Evolutionary conservation across 1,284 basidiomycete genomes (phyloP), one percentile per base, ranked within the genome.

Genomic region (Entoloma clypeatum): DNA sequence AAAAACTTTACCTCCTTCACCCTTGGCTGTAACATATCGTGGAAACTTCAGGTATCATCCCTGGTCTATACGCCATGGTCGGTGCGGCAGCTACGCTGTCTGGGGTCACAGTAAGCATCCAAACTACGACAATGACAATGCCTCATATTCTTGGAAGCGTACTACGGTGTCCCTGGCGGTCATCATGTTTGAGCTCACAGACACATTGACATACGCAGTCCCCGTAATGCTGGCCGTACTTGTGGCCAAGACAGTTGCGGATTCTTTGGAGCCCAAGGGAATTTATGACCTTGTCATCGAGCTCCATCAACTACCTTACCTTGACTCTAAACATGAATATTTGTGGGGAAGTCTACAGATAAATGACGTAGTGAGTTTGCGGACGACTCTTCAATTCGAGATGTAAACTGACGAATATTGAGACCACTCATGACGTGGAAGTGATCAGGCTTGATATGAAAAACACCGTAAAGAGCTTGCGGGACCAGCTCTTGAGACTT

Each of bases 221-320:
- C 95, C 95, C 1, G 83, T 97, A 50, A 97, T 97, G 89, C 62
- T 98, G 31, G 71, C 83, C 5, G 79, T 98, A 4, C 74, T 98
- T 21, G 85, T 94, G 5, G 93, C 94, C 19, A 97, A 97, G 71
- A 94, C 93, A 0, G 81, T 91, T 3, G 91, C 89, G 10, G 93
- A 97, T 61, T 86, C 86, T 5, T 66, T 99, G 52, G 91, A 97
- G 61, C 89, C 89, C 14, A 95, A 94, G 61, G 91, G 92, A 8
- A 94, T 96, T 41, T 96, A 97, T 58, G 94, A 98, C 60, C 77
- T 97, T 22, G 90, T 93, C 44, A 98, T 98, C 44, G 90, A 94
- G 69, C 55, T 63, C 24, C 58, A 56, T 29, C 63, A 94, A 60
- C 74, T 96, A 14, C 94, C 94, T 0, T 98, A 92, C 64, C 76